Evolutionary conservation across 805 yeast species (phyloP), one percentile per base, ranked within the genome.

Genomic region (Suhomyces vadensis): DNA sequence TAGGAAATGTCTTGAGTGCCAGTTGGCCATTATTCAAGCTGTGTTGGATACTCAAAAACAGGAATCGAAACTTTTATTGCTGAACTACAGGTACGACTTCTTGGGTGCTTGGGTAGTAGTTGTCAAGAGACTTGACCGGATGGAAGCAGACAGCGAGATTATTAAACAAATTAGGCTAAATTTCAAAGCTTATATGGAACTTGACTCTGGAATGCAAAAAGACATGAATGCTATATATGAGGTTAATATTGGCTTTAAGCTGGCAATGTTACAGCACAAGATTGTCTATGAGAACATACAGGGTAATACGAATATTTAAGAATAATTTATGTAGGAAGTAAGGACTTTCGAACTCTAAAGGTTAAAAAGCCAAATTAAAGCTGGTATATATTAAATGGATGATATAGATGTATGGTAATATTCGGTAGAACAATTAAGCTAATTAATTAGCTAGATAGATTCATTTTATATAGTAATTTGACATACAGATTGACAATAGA

Each of bases 61-160:
- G 2, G 60, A 55, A 27, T 61, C 58, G 2, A 21, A 41, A 6
- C 23, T 24, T 5, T 46, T 64, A 2, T 24, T 68, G 1, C 43
- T 54, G 20, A 52, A 49, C 14, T 69, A 69, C 50, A 54, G 52
- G 40, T 63, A 54, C 42, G 75, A 71, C 44, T 56, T 67, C 6
- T 33, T 71, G 31, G 74, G 63, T 2, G 54, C 65, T 3, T 71
- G 75, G 75, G 46, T 55, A 3, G 56, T 69, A 5, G 27, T 61
- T 16, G 20, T 43, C 19, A 48, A 47, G 26, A 42, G 63, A 19
- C 35, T 39, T 3, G 10, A 29, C 6, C 21, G 35, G 1, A 19
- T 21, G 14, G 35, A 31, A 6, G 24, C 23, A n/a, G 17, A 29
- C n/a, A 20, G 33, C 7, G 20, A 17, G 16, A 29, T 29, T 7